Evolutionary conservation across 2,329 filamentous ascomycete species (phyloP).

Genomic region (Thielaviopsis musarum): DNA sequence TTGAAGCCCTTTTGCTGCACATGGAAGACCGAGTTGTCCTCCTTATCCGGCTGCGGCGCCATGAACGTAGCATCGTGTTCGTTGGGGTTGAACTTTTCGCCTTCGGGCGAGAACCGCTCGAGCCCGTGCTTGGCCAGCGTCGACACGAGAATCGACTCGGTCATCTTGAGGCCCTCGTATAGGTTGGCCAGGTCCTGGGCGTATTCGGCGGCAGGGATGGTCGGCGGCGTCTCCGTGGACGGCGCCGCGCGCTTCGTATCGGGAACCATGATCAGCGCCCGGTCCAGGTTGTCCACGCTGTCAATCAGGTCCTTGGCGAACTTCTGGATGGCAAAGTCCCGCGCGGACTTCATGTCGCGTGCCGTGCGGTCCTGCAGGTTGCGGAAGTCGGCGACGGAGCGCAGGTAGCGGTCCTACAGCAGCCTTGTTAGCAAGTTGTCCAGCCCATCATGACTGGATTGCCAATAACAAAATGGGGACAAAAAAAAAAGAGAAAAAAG

Average conservation of each 20-base stretch:
- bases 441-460: not conserved
- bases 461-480: too few species aligned
- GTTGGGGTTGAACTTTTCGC: slow-evolving; percentile 89
- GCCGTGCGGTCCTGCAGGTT: slow-evolving; percentile 92
- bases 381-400: slow-evolving; percentile 88
- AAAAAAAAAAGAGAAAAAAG: slow-evolving; percentile 6
- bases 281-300: slow-evolving; percentile 92
- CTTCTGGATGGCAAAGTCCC: slow-evolving; percentile 86
- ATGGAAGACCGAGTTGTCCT: slow-evolving; percentile 78
- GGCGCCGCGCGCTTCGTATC: slow-evolving; percentile 36
- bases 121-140: slow-evolving; percentile 90
- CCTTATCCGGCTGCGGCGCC: slow-evolving; percentile 71
- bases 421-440: not conserved
- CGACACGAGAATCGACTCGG: slow-evolving; percentile 68
- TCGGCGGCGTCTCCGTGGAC: not conserved
- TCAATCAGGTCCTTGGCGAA: slow-evolving; percentile 94
- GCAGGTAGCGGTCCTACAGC: slow-evolving; percentile 76
- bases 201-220: slow-evolving; percentile 35
- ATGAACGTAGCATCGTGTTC: slow-evolving; percentile 94
- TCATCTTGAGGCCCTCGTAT: slow-evolving; percentile 89
- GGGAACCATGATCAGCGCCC: slow-evolving; percentile 67
- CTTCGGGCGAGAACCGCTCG: slow-evolving; percentile 68
- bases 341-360: slow-evolving; percentile 73
- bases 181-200: slow-evolving; percentile 61
- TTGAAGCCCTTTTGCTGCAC: slow-evolving; percentile 93